phyloP scores from a whole-genome alignment of 139 green algal species.

The Dunaliella sp. region DNA sequence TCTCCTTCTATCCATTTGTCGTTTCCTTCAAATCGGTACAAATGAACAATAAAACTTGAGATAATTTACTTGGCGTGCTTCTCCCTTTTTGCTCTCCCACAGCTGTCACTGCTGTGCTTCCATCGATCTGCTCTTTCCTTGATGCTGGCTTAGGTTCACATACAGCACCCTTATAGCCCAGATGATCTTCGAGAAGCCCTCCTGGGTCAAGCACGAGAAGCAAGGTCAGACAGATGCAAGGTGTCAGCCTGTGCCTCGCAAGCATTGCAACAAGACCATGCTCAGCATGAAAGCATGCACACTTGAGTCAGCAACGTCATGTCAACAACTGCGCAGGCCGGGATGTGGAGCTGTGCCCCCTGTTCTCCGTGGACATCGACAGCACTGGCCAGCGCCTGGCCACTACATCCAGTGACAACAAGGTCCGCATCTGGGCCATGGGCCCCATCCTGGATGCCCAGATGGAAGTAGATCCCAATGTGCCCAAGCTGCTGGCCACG shows the following conservation, averaged over 20 bases:
- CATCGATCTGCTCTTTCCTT: not conserved
- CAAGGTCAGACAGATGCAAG: conserved; percentile 12
- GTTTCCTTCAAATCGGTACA: not conserved
- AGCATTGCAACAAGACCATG: too few relatives aligned
- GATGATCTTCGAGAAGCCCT: conserved; percentile 27
- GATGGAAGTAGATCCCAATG: not conserved
- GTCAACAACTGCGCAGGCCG: too few relatives aligned
- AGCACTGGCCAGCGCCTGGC: conserved; percentile 59
- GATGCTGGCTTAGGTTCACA: not conserved
- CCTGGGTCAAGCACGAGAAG: conserved; percentile 26
- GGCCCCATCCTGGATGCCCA: not conserved
- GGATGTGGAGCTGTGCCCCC: conserved; percentile 23
- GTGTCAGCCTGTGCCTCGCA: too few relatives aligned
- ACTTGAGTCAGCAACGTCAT: too few relatives aligned
- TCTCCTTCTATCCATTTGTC: conserved; percentile 1
- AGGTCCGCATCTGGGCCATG: conserved; percentile 63
- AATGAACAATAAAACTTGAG: not conserved
- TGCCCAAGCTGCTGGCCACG: conserved; percentile 70
- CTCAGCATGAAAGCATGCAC: too few relatives aligned
- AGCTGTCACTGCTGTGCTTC: not conserved
- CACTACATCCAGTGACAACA: conserved; percentile 67
- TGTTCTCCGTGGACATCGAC: conserved; percentile 73
- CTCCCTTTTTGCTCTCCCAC: not conserved
- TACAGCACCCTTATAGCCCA: not conserved
- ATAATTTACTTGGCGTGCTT: not conserved